Conservation (phyloP, 2,329 filamentous ascomycete species). For the Botrytis pseudocinerea region DNA sequence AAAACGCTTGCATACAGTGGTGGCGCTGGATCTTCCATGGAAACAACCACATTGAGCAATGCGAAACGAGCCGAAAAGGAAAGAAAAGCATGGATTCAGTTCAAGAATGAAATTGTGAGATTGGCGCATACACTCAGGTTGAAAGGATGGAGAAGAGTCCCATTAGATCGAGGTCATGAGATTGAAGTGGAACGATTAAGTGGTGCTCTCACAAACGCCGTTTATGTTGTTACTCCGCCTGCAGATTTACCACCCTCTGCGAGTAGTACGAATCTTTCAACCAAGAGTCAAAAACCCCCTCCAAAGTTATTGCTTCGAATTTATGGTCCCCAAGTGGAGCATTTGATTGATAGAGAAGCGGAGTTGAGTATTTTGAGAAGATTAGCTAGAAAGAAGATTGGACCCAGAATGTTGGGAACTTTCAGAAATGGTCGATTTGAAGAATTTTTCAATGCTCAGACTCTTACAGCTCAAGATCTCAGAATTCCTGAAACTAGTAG, state of each 20-base stretch:
- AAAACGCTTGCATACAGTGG: conserved; percentile 81
- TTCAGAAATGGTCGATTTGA: conserved; percentile 96
- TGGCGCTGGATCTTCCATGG: conserved; percentile 41
- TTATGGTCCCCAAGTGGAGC: conserved; percentile 92
- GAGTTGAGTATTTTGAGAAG: conserved; percentile 85
- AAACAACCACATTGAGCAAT: conserved; percentile 44
- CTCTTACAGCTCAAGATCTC: conserved; percentile 75
- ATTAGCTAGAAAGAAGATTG: conserved; percentile 88
- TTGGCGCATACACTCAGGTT: conserved; percentile 84
- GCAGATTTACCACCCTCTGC: conserved; percentile 51
- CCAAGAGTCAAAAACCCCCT: conserved; percentile 34
- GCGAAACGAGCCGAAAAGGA: conserved; percentile 62
- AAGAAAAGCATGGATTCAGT: conserved; percentile 74
- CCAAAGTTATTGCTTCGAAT: conserved; percentile 82
- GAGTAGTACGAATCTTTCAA: conserved; percentile 40
- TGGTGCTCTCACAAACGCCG: conserved; percentile 91
- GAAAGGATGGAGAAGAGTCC: conserved; percentile 87
- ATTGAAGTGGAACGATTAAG: conserved; percentile 77
- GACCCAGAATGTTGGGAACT: conserved; percentile 84
- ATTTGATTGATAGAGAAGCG: conserved; percentile 90
- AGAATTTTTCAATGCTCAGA: conserved; percentile 83
- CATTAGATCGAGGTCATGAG: conserved; percentile 66
- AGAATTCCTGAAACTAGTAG: conserved; percentile 79
- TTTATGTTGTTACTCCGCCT: conserved; percentile 90
- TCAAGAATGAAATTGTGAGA: conserved; percentile 90